phyloP scores from a whole-genome alignment of 2,329 filamentous ascomycete genomes.

The Colletotrichum scovillei region DNA sequence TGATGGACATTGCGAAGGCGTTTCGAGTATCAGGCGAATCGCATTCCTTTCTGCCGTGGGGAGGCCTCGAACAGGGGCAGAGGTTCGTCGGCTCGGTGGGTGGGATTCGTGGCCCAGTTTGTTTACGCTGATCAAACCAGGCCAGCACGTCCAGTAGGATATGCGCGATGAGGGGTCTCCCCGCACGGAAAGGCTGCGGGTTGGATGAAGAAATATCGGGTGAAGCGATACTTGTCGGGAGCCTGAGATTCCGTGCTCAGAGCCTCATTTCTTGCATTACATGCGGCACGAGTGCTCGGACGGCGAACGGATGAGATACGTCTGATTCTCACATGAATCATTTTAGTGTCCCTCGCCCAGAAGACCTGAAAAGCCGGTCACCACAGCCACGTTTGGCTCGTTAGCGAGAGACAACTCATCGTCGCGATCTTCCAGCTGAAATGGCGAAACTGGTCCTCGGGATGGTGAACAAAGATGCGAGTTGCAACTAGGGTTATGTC shows the following conservation, averaged over 20 bases:
- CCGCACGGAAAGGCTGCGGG: background rate
- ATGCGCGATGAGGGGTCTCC: background rate
- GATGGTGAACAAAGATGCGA: background rate
- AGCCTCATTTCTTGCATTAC: slow-evolving; percentile 8
- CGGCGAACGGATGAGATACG: background rate
- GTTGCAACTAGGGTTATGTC: background rate
- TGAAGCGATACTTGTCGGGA: slow-evolving; percentile 32
- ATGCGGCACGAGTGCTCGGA: slow-evolving; percentile 4
- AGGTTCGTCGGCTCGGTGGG: background rate
- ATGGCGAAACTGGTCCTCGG: background rate
- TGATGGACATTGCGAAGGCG: background rate
- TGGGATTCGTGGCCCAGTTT: background rate
- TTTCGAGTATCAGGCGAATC: slow-evolving; percentile 21
- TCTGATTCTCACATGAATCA: background rate
- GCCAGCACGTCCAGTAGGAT: background rate
- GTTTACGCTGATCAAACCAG: background rate
- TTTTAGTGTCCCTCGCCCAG: background rate
- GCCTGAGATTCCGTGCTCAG: slow-evolving; percentile 9
- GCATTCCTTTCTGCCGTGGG: slow-evolving; percentile 3
- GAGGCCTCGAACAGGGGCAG: background rate
- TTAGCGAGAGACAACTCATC: background rate
- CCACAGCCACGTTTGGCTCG: background rate
- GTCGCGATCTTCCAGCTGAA: background rate
- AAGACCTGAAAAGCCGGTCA: no score
- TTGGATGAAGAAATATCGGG: slow-evolving; percentile 8